Evolutionary conservation across 2,329 filamentous ascomycete species (phyloP).

Genomic region (Aspergillus caelatus): DNA sequence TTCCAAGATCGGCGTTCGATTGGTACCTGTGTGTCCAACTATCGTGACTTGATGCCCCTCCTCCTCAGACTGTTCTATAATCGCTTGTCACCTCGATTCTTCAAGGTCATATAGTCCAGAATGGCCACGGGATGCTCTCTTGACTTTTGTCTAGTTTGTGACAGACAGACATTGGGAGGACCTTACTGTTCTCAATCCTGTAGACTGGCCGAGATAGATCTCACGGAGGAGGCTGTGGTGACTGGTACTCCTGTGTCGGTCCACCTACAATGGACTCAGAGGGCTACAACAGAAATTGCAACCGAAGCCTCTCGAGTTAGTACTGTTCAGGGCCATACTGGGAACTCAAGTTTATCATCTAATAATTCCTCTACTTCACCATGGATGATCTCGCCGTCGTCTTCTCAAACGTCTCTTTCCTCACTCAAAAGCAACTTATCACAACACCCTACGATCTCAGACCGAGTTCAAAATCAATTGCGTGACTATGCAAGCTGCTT

Average conservation of each 20-base stretch:
- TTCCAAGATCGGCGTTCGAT: background rate
- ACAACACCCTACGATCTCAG: constrained; percentile 61
- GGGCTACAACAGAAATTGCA: background rate
- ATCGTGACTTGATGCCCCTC: background rate
- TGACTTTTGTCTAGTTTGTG: constrained; percentile 92
- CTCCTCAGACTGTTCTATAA: background rate
- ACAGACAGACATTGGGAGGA: constrained; percentile 79
- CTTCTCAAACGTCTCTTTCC: constrained; percentile 81
- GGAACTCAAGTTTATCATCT: constrained; percentile 18
- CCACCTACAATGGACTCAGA: background rate
- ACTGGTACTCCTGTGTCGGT: constrained; percentile 10
- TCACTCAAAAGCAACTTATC: constrained; percentile 70
- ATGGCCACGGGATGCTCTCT: constrained; percentile 69
- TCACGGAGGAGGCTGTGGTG: constrained; percentile 33
- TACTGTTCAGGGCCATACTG: constrained; percentile 10
- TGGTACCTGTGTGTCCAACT: background rate
- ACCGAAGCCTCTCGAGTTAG: constrained; percentile 15
- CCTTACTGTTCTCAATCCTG: constrained; percentile 93
- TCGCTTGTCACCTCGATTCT: background rate
- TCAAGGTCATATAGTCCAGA: constrained; percentile 3
- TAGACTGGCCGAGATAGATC: constrained; percentile 83
- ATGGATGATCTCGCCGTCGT: constrained; percentile 58
- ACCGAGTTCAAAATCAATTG: constrained; percentile 77
- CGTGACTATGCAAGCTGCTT: constrained; percentile 86
- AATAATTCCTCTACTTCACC: constrained; percentile 11